These are phyloP conservation scores for Fraxinus sp. DNA, from an alignment of 305 asterid species.

Conservation along the genomic window DNA sequence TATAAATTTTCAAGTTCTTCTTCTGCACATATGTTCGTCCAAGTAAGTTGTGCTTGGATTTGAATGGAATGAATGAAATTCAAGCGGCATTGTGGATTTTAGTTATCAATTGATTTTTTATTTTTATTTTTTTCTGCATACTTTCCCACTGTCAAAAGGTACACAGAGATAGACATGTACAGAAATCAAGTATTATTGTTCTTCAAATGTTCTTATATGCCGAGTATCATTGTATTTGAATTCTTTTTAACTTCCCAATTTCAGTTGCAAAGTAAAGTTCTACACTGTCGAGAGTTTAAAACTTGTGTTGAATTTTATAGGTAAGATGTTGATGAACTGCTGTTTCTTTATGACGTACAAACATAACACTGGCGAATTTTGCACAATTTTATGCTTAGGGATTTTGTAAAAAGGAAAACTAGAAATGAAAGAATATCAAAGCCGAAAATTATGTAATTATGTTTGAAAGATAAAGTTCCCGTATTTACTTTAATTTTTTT, in stretches of 20 bases:
- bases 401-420: neutral
- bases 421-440: neutral
- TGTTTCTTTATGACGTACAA: neutral
- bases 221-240: neutral
- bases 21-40: neutral
- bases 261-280: neutral
- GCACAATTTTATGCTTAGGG: neutral
- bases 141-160: neutral
- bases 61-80: neutral
- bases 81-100: constrained; percentile 18
- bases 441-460: neutral
- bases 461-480: neutral
- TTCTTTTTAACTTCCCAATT: neutral
- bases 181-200: neutral
- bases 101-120: too few relatives aligned
- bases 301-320: neutral
- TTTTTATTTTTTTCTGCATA: neutral
- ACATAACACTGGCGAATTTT: neutral
- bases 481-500: neutral
- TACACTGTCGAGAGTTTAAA: neutral
- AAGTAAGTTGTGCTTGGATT: neutral
- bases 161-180: neutral
- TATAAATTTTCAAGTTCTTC: neutral
- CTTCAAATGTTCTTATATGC: neutral
- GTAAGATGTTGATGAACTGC: neutral